Evolutionary conservation across 176 grass and related monocot genomes (phyloP).

Genomic region (Oryza brachyantha): DNA sequence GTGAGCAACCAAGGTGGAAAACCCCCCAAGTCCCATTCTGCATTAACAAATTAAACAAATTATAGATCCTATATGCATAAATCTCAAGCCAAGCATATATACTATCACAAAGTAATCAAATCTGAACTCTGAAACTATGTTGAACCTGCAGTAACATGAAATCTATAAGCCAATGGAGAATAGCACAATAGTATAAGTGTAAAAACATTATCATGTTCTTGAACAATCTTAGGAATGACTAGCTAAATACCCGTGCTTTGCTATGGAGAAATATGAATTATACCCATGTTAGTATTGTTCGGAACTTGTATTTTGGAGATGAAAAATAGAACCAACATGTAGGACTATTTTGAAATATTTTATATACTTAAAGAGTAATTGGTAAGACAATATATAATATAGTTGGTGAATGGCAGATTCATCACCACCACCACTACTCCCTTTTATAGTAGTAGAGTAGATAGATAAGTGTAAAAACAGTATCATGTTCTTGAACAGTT

Average conservation of each 20-base stretch:
- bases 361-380: no score
- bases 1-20: constrained; percentile 95
- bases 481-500: neutral
- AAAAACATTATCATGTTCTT: neutral
- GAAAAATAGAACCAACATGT: no score
- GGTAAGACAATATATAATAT: no score
- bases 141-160: neutral
- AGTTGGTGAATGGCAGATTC: no score
- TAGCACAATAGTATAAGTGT: neutral
- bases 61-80: neutral
- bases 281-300: no score
- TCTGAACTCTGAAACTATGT: neutral
- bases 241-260: no score
- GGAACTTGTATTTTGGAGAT: no score
- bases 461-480: neutral
- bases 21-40: constrained; percentile 97
- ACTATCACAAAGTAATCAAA: constrained; percentile 12
- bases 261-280: no score
- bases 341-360: no score
- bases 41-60: constrained; percentile 20
- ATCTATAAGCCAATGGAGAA: constrained; percentile 1
- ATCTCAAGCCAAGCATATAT: neutral
- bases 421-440: no score
- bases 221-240: neutral
- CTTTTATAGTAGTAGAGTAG: no score